Conservation (phyloP, 257 asterid genomes). For the Ophiorrhiza pumila region DNA sequence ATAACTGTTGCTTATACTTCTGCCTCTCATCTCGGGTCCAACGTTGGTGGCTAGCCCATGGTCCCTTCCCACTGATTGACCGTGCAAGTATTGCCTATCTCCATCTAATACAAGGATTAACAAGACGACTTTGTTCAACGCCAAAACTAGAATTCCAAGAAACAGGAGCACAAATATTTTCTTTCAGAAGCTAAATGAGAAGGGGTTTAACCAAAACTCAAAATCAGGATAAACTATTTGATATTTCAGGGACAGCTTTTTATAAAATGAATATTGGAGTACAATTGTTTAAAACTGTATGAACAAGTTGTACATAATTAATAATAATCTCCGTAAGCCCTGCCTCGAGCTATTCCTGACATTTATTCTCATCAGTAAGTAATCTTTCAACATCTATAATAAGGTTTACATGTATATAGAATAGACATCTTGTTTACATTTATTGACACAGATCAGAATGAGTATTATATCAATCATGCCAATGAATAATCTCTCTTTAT, state of each 20-base stretch:
- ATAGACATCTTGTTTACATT: neutral
- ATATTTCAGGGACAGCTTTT: neutral
- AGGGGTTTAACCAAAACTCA: neutral
- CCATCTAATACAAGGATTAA: conserved; percentile 28
- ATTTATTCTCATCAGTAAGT: neutral
- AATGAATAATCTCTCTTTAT: neutral
- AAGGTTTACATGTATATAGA: neutral
- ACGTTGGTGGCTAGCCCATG: conserved; percentile 25
- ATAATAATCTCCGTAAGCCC: neutral
- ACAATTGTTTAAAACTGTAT: neutral
- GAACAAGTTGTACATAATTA: neutral
- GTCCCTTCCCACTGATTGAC: conserved; percentile 19
- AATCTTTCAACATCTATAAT: neutral
- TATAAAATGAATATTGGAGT: neutral
- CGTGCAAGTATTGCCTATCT: conserved; percentile 34
- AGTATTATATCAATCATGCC: neutral
- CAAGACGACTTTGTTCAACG: neutral
- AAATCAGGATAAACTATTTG: neutral
- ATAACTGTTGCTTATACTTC: conserved; percentile 31
- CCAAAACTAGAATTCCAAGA: neutral
- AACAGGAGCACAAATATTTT: neutral
- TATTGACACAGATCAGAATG: neutral
- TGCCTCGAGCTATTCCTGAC: neutral
- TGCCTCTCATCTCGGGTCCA: conserved; percentile 30
- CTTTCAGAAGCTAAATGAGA: neutral